Conservation (phyloP, 2,329 filamentous ascomycete genomes). For the Remersonia thermophila region DNA sequence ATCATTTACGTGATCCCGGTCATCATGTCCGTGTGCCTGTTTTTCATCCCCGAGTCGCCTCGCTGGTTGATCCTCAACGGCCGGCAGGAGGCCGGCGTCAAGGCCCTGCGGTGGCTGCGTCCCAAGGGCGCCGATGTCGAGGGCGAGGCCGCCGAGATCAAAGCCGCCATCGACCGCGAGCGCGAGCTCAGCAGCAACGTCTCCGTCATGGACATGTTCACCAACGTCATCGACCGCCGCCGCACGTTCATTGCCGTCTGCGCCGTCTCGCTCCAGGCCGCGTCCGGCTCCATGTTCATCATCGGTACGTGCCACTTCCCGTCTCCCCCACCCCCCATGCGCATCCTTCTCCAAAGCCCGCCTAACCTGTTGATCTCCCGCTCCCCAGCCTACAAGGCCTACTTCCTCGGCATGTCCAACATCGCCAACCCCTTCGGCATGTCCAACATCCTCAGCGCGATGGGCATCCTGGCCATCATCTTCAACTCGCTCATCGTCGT, state of each 20-base stretch:
- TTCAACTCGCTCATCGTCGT: conserved; percentile 42
- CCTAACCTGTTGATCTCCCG: too few relatives aligned
- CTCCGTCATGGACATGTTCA: conserved; percentile 34
- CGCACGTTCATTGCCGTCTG: conserved; percentile 36
- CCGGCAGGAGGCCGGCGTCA: conserved; percentile 23
- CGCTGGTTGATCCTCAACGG: conserved; percentile 28
- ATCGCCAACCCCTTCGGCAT: conserved; percentile 44
- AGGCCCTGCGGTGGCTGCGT: conserved; percentile 24
- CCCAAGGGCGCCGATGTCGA: conserved; percentile 22
- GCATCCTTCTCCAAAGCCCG: background rate
- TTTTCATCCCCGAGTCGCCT: conserved; percentile 30
- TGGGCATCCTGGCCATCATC: conserved; percentile 43
- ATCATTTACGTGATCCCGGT: conserved; percentile 28
- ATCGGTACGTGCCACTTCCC: conserved; percentile 28
- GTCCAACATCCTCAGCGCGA: conserved; percentile 39
- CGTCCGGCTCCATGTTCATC: conserved; percentile 43
- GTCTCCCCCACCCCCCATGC: background rate
- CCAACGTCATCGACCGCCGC: conserved; percentile 38
- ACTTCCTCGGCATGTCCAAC: conserved; percentile 48
- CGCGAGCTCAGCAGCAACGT: conserved; percentile 21
- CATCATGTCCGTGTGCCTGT: conserved; percentile 24
- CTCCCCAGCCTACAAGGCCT: conserved; percentile 37
- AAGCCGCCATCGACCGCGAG: conserved; percentile 25
- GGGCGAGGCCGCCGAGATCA: conserved; percentile 27
- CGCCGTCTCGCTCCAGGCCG: conserved; percentile 37